Evolutionary conservation across 441 rosid species (phyloP).

Genomic region (Mallotus japonicus): DNA sequence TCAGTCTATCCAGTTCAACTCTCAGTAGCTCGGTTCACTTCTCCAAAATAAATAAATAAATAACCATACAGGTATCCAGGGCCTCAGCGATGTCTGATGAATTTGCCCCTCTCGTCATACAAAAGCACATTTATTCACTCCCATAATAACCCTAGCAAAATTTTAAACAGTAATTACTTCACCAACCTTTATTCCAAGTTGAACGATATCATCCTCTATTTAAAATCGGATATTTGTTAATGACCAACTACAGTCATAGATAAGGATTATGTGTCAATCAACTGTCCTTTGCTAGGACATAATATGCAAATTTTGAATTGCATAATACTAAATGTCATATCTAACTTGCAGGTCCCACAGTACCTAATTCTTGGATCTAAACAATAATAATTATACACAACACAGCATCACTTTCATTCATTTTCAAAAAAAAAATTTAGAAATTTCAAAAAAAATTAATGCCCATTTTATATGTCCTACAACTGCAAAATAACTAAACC

Average conservation of each 20-base stretch:
- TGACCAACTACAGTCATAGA: not conserved
- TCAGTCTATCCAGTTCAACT: not conserved
- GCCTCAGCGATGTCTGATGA: not conserved
- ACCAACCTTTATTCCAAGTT: not conserved
- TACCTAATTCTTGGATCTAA: slow-evolving; percentile 3
- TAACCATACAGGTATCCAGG: not conserved
- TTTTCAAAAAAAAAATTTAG: too few relatives aligned
- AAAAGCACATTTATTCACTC: not conserved
- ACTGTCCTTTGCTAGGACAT: slow-evolving; percentile 1
- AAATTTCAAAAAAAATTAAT: too few relatives aligned
- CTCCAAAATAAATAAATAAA: not conserved
- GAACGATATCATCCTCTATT: not conserved
- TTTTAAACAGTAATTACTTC: not conserved
- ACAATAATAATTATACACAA: not conserved
- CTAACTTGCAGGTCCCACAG: slow-evolving; percentile 7
- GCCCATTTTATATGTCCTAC: not conserved
- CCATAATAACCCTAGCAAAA: not conserved
- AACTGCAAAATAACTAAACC: not conserved
- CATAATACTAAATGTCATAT: not conserved
- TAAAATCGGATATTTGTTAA: not conserved
- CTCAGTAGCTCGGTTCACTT: not conserved
- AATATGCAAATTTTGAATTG: not conserved
- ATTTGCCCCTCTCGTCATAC: not conserved
- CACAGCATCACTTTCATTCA: not conserved
- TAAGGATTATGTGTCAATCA: not conserved